A percentile compares a stretch with the other conserved stretches of the same genome.
phyloP scores from a whole-genome alignment of 257 asterid genomes.

The Capsicum baccatum region DNA sequence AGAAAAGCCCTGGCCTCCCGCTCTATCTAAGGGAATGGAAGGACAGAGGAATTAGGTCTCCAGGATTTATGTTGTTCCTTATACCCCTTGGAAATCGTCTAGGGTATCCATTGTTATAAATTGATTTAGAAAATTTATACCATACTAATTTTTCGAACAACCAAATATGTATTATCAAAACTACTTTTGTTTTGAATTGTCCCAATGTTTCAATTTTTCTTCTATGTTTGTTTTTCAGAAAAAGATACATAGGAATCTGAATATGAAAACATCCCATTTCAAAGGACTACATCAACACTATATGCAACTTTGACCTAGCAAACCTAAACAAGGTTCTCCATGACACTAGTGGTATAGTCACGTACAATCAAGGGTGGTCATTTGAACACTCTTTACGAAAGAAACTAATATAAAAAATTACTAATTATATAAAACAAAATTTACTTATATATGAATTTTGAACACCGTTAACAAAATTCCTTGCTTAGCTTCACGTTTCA shows the following conservation, averaged over 20 bases:
- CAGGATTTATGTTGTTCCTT: neutral
- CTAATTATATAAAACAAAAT: neutral
- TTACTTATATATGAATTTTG: neutral
- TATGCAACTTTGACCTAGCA: neutral
- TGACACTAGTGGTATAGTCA: neutral
- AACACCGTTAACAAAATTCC: neutral
- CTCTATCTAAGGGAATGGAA: neutral
- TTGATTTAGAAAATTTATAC: neutral
- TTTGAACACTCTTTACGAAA: too few species aligned
- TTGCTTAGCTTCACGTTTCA: neutral
- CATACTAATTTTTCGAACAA: neutral
- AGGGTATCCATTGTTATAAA: neutral
- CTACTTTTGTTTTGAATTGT: neutral
- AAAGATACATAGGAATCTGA: neutral
- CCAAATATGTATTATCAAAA: neutral
- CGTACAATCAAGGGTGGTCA: too few species aligned
- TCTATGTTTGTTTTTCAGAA: neutral
- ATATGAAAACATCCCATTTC: neutral
- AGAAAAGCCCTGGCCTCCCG: neutral
- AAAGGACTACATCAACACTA: neutral
- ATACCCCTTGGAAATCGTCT: neutral
- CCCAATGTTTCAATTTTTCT: neutral
- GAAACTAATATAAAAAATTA: too few species aligned
- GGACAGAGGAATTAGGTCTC: neutral
- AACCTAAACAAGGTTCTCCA: conserved; percentile 2